Base-by-base conservation (phyloP, 257 asterid species). In the Apocynum venetum region DNA sequence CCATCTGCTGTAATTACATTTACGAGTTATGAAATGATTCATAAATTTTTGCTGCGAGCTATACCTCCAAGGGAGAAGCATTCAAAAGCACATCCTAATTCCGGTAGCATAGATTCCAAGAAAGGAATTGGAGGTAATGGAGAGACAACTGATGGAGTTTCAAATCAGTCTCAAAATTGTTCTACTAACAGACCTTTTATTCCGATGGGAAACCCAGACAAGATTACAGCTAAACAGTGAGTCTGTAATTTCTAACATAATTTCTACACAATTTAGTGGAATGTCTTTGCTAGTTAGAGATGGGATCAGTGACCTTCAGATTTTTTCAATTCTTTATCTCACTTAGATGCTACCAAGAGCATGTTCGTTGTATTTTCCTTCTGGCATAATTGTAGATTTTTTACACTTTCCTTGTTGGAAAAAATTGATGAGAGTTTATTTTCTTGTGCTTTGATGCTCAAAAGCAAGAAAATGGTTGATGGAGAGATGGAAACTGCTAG, bases 1-100 rank as follows among this genome's bases (percentile, higher is more conserved):
- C 99, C 99, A 40, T 90, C 98, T 69, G 96, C 98, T 60, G 91
- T 91, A 44, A 93, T 96, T 76, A 96, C 99, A 51, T 96, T 96
- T 73, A 93, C 97, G 75, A 88, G 96, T 74, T 96, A 86, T 25
- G 99, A 96, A 84, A 91, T 90, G 96, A 93, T 96, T 60, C 97
- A 88, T 61, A 87, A 92, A 73, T 81, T 89, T 72, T 84, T 96
- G 80, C 86, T 77, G 76, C 87, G 74, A 31, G 71, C 79, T 20
- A 82, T 89, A 8, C 86, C 89, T 77, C 91, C 96, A 8, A 81
- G 82, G 17, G 87, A 85, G 82, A 81, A 78, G 59, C 82, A 81
- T 63, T 76, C 92, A 10, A 49, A 81, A 70, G 75, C 83, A 46
- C 57, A 73, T 25, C 81, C 75, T 15, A 89, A 85, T 72, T 86